phyloP scores from a whole-genome alignment of 352 stramenopile genomes.

The Phytopythium kandeliae region DNA sequence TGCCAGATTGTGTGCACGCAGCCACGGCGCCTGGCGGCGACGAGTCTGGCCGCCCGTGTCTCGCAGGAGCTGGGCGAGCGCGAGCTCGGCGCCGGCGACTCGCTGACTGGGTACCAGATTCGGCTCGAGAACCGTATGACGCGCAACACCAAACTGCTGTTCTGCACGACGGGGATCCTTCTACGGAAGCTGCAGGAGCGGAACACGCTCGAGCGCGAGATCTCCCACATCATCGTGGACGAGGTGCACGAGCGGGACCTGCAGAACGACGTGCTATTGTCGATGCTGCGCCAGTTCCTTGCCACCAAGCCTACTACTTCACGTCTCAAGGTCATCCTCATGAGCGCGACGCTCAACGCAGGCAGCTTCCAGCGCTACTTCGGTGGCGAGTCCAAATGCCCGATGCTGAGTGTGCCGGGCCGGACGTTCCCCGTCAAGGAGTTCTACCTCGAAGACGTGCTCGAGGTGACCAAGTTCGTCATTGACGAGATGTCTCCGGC shows the following conservation, averaged over 20 bases:
- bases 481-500: conserved; percentile 67
- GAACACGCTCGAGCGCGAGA: conserved; percentile 57
- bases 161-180: conserved; percentile 93
- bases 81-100: conserved; percentile 42
- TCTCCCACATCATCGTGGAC: conserved; percentile 98
- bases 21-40: conserved; percentile 94
- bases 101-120: conserved; percentile 90
- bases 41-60: conserved; percentile 92
- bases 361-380: conserved; percentile 96
- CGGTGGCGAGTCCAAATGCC: conserved; percentile 68
- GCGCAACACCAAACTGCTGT: conserved; percentile 85
- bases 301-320: conserved; percentile 29
- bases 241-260: conserved; percentile 97
- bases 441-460: conserved; percentile 94
- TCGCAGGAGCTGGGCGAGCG: conserved; percentile 90
- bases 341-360: conserved; percentile 96
- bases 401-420: conserved; percentile 89
- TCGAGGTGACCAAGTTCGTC: conserved; percentile 83
- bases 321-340: conserved; percentile 92
- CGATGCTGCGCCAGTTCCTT: conserved; percentile 87
- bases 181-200: conserved; percentile 89
- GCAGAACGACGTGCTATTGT: conserved; percentile 89
- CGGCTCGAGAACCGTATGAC: conserved; percentile 88
- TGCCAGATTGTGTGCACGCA: conserved; percentile 97
- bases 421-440: conserved; percentile 96